These are phyloP conservation scores for Candida mattraensis DNA, from an alignment of 805 yeast species.

Conservation along the genomic window DNA sequence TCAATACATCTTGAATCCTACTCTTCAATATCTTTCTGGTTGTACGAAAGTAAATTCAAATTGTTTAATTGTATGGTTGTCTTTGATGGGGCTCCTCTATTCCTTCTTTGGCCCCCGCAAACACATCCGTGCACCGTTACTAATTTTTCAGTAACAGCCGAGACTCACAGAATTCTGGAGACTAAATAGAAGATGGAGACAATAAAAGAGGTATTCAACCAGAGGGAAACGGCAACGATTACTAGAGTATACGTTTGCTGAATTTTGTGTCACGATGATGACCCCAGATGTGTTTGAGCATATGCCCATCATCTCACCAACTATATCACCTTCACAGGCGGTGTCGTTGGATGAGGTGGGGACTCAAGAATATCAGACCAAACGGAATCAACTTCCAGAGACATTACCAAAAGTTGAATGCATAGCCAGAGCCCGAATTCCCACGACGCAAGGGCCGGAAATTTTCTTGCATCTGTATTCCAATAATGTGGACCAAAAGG, in stretches of 20 bases:
- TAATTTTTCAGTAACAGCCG: background rate
- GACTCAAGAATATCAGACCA: constrained; percentile 15
- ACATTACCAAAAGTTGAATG: constrained; percentile 77
- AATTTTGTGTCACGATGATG: constrained; percentile 1
- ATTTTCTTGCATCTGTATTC: constrained; percentile 87
- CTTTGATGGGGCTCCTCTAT: too few species aligned
- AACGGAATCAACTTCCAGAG: constrained; percentile 47
- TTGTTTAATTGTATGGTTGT: too few species aligned
- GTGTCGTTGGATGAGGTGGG: constrained; percentile 8
- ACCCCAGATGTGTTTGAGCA: constrained; percentile 31
- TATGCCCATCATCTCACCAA: constrained; percentile 43
- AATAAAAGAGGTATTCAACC: too few species aligned
- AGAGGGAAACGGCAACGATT: background rate
- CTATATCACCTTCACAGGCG: constrained; percentile 32
- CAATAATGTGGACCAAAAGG: constrained; percentile 85
- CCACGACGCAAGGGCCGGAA: constrained; percentile 94
- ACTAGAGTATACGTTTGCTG: constrained; percentile 5
- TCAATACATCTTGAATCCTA: too few species aligned
- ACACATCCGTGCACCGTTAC: background rate
- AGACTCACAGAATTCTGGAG: constrained; percentile 1
- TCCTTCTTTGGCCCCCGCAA: constrained; percentile 1
- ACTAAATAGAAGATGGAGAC: too few species aligned
- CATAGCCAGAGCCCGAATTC: constrained; percentile 92
- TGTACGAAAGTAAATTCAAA: too few species aligned
- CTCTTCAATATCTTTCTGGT: too few species aligned